A percentile compares a stretch with the other conserved stretches of the same genome.
Conservation (phyloP, 305 asterid species). For the Rubia tinctorum region DNA sequence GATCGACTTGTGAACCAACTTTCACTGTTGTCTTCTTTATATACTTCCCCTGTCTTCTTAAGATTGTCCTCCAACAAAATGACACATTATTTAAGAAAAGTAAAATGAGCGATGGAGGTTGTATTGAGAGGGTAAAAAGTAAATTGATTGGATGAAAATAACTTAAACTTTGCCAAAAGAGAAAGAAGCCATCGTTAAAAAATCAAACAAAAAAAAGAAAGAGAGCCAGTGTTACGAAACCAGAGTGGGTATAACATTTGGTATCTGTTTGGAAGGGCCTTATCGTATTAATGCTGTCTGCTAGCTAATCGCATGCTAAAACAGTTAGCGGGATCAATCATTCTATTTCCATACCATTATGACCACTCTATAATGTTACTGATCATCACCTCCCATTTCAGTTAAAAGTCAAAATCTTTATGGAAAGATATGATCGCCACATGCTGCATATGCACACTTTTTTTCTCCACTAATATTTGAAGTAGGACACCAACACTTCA, state of each 20-base stretch:
- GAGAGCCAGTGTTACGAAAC: too few relatives aligned
- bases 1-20: neutral
- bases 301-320: conserved; percentile 9
- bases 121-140: too few relatives aligned
- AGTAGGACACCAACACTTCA: too few relatives aligned
- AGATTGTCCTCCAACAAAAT: too few relatives aligned
- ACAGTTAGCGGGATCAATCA: conserved; percentile 5
- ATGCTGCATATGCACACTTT: conserved; percentile 22
- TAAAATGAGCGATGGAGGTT: too few relatives aligned
- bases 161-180: too few relatives aligned
- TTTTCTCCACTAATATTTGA: conserved; percentile 14
- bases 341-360: neutral
- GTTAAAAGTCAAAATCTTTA: conserved; percentile 23
- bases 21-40: neutral
- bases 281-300: conserved; percentile 4
- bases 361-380: conserved; percentile 12
- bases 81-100: too few relatives aligned
- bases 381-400: conserved; percentile 9
- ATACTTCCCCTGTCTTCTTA: too few relatives aligned
- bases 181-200: too few relatives aligned
- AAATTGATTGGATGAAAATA: too few relatives aligned
- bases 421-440: conserved; percentile 18
- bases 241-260: too few relatives aligned
- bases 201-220: too few relatives aligned
- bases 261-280: neutral